Evolutionary conservation across 1,139 yeast species (phyloP).

Genomic region (Pichia sp.): DNA sequence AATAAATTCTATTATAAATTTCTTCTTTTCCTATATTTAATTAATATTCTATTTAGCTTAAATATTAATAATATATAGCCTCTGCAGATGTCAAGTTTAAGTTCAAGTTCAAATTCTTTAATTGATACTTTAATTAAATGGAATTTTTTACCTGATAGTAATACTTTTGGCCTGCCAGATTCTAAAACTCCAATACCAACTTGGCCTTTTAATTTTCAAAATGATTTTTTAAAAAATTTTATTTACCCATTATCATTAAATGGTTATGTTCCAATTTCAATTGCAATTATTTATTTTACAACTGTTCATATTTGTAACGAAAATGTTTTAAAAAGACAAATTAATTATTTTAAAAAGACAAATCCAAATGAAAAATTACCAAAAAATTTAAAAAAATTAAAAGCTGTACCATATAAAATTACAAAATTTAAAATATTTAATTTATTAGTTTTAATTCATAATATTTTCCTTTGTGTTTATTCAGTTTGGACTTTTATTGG

Average conservation of each 20-base stretch:
- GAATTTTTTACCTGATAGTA: constrained; percentile 18
- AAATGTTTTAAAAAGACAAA: constrained; percentile 27
- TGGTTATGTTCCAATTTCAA: constrained; percentile 45
- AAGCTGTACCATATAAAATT: constrained; percentile 51
- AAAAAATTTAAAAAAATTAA: constrained; percentile 33
- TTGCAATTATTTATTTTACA: constrained; percentile 55
- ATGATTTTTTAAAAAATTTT: constrained; percentile 14
- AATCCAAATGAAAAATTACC: constrained; percentile 22
- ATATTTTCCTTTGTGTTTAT: constrained; percentile 55
- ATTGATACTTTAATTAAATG: constrained; percentile 17
- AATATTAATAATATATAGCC: too few species aligned
- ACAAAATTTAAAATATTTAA: constrained; percentile 45
- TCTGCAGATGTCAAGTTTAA: too few species aligned
- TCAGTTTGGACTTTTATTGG: constrained; percentile 71
- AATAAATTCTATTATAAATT: too few species aligned
- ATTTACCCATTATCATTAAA: constrained; percentile 34
- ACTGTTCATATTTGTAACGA: constrained; percentile 53
- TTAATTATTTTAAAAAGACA: constrained; percentile 22
- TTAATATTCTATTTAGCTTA: too few species aligned
- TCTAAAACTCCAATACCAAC: constrained; percentile 21
- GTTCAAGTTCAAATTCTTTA: too few species aligned
- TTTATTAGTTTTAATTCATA: constrained; percentile 54
- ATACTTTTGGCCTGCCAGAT: constrained; percentile 23
- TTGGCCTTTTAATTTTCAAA: constrained; percentile 25
- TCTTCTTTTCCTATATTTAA: too few species aligned